A percentile compares a stretch with the other conserved stretches of the same genome.
Conservation (phyloP, 192 early-diverging fungal species). For the Podila horticola region DNA sequence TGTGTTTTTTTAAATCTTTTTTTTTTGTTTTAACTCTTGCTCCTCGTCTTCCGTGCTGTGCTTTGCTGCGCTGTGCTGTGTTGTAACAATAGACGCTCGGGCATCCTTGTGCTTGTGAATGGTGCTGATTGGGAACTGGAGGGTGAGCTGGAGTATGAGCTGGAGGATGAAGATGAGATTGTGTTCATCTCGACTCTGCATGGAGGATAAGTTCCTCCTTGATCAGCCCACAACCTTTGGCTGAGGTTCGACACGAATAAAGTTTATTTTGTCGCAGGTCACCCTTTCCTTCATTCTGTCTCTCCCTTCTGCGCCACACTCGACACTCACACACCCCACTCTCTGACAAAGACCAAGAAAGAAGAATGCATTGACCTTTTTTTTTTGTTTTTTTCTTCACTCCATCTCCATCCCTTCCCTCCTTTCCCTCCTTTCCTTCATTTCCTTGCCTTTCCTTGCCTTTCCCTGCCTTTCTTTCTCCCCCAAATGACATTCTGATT, state of each 20-base stretch:
- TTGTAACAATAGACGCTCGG: slow-evolving; percentile 76
- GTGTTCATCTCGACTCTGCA: slow-evolving; percentile 98
- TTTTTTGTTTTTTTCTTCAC: background rate
- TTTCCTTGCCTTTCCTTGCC: background rate
- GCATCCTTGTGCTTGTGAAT: slow-evolving; percentile 95
- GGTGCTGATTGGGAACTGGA: slow-evolving; percentile 97
- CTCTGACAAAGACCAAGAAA: no score
- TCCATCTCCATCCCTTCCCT: background rate
- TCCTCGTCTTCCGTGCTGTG: background rate
- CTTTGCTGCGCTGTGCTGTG: background rate
- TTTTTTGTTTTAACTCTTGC: slow-evolving; percentile 8
- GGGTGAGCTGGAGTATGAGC: slow-evolving; percentile 84
- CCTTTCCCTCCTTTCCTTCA: no score
- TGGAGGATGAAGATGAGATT: slow-evolving; percentile 83
- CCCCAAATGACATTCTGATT: no score
- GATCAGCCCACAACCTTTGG: background rate
- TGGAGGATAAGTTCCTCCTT: slow-evolving; percentile 74
- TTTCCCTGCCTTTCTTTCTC: background rate
- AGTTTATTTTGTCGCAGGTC: background rate
- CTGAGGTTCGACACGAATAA: background rate
- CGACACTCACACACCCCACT: background rate
- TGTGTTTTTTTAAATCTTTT: background rate
- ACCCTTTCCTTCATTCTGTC: background rate
- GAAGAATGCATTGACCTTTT: background rate
- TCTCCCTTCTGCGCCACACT: background rate